A percentile compares a stretch with the other conserved stretches of the same genome.
phyloP scores from a whole-genome alignment of 106 monocot species.

The Allium fistulosum region DNA sequence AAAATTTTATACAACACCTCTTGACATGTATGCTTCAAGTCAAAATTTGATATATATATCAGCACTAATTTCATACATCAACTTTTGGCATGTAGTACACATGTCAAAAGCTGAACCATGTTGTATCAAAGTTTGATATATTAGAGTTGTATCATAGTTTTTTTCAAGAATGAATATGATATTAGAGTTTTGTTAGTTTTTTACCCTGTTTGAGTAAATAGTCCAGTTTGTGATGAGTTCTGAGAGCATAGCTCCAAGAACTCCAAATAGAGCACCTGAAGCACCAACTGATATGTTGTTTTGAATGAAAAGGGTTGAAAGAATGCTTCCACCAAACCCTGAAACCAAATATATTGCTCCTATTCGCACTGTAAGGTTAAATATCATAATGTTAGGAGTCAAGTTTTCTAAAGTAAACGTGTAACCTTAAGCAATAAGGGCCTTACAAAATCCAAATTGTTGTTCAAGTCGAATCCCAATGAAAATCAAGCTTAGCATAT shows the following conservation, averaged over 20 bases:
- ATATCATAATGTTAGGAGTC: background rate
- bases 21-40: no score
- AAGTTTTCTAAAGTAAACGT: no score
- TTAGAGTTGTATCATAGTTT: no score
- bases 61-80: no score
- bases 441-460: constrained; percentile 58
- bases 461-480: constrained; percentile 59
- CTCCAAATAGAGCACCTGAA: constrained; percentile 24
- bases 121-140: no score
- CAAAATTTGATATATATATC: no score
- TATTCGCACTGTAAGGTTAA: constrained; percentile 19
- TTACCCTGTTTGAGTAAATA: constrained; percentile 21
- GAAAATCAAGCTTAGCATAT: constrained; percentile 52
- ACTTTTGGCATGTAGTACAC: no score
- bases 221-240: constrained; percentile 25
- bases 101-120: no score
- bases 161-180: no score
- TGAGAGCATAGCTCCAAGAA: constrained; percentile 21
- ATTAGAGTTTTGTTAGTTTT: no score
- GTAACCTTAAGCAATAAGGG: no score
- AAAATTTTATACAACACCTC: no score
- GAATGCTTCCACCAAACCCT: constrained; percentile 36
- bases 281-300: constrained; percentile 17
- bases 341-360: constrained; percentile 24
- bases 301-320: constrained; percentile 28